Conservation (phyloP, 176 grass and related monocot species). For the Saccharum spontaneum region DNA sequence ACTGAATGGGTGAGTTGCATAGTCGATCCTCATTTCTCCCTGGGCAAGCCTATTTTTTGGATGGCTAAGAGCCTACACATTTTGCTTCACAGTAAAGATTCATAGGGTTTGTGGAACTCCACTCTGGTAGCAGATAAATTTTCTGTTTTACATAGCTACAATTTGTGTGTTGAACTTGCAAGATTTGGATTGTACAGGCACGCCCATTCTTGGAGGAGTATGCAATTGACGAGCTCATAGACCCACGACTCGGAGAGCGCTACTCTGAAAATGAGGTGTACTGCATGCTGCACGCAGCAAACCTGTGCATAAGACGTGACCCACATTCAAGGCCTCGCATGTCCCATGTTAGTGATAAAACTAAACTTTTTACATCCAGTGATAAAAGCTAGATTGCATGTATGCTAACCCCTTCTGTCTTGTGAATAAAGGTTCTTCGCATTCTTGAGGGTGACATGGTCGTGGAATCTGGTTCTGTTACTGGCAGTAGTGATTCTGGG, state of each 20-base stretch:
- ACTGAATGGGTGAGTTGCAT: constrained; percentile 88
- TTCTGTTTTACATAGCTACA: neutral
- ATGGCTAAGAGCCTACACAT: neutral
- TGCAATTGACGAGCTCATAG: constrained; percentile 65
- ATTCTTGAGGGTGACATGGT: constrained; percentile 89
- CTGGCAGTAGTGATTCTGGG: constrained; percentile 55
- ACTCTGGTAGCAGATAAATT: neutral
- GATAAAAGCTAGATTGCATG: neutral
- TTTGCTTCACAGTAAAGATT: neutral
- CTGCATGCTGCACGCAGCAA: constrained; percentile 90
- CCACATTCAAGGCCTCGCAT: constrained; percentile 93
- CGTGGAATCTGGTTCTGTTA: constrained; percentile 59
- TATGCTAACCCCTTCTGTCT: neutral
- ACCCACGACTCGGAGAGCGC: constrained; percentile 63
- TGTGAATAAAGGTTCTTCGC: constrained; percentile 70
- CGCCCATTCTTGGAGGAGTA: constrained; percentile 70
- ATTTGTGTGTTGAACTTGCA: constrained; percentile 20
- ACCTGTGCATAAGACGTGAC: constrained; percentile 81
- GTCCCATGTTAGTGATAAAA: constrained; percentile 65
- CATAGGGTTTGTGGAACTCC: neutral
- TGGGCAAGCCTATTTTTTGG: neutral
- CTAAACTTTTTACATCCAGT: neutral
- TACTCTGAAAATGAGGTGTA: constrained; percentile 76
- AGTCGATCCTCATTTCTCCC: neutral
- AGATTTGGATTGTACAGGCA: constrained; percentile 48